Evolutionary conservation across 257 asterid species (phyloP), one percentile per base, ranked within the genome.

Genomic region (Avicennia marina): DNA sequence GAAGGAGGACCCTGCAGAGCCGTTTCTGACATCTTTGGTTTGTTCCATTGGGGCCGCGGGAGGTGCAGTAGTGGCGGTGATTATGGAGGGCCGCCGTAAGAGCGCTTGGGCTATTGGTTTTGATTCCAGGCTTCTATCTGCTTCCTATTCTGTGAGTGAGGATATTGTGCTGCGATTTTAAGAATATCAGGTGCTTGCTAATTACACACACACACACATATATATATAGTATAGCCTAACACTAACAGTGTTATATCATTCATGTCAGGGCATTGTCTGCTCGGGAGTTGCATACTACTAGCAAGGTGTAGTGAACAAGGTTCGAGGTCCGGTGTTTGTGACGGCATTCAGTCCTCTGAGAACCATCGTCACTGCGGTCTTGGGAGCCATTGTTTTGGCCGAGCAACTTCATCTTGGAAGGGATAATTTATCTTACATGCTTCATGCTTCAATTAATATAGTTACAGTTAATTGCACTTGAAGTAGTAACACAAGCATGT

Each of bases 21-120:
- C 86, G n/a, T 86, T 95, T 2, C 66, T 89, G 25, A 72, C 95
- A 13, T 44, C 95, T 3, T 73, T 76, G 15, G 66, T 89, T 0
- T 89, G 97, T 27, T 34, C 86, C 5, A 48, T 75, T 75, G 97
- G 97, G 9, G 49, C 72, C 16, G 17, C 82, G n/a, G 90, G 83
- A 71, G 80, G 90, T 1, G 94, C 88, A 2, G 39, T 68, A 1
- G 83, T 72, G 25, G 97, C 95, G 4, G 63, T 69, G 9, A 60
- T 87, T 17, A 79, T 90, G 83, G 98, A 84, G 39, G n/a, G n/a
- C n/a, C 80, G 83, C 24, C 53, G 74, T 11, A 57, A 66, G 72
- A 77, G 79, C 59, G 95, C 95, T 7, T 90, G 96, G 96, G 75
- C 65, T 1, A 72, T 86, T 10, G 95, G 98, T 8, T 87, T 90